phyloP scores from a whole-genome alignment of 192 early-diverging fungal genomes.

The Phlyctochytrium arcticum region DNA sequence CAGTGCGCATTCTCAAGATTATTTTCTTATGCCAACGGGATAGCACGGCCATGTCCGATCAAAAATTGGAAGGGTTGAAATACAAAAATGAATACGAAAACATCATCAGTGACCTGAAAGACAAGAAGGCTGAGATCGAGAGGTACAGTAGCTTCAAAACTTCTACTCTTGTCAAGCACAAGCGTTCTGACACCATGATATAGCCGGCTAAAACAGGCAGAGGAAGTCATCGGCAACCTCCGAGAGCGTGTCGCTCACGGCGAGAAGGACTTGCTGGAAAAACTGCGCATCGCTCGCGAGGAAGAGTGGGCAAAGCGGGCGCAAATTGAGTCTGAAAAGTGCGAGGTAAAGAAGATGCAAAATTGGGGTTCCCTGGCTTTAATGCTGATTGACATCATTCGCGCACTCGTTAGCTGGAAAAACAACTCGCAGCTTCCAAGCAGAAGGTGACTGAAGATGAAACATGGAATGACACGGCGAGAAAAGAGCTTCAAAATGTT shows the following conservation, averaged over 20 bases:
- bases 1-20: too few relatives aligned
- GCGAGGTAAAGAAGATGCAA: slow-evolving; percentile 22
- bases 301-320: slow-evolving; percentile 40
- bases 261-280: slow-evolving; percentile 40
- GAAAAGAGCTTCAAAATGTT: slow-evolving; percentile 4
- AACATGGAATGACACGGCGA: neutral
- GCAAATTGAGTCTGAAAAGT: slow-evolving; percentile 33
- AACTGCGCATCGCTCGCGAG: slow-evolving; percentile 31
- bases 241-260: slow-evolving; percentile 21
- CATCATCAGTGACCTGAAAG: slow-evolving; percentile 25
- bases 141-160: slow-evolving; percentile 11
- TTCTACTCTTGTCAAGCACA: neutral
- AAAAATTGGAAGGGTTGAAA: slow-evolving; percentile 29
- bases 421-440: slow-evolving; percentile 20
- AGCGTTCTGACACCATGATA: too few relatives aligned
- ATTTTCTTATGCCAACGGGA: too few relatives aligned
- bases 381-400: neutral
- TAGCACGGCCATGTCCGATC: too few relatives aligned
- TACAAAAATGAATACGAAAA: slow-evolving; percentile 21
- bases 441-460: slow-evolving; percentile 11
- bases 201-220: slow-evolving; percentile 24
- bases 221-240: slow-evolving; percentile 18
- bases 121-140: slow-evolving; percentile 29
- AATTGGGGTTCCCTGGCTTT: neutral
- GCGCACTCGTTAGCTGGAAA: slow-evolving; percentile 19